phyloP scores from a whole-genome alignment of 495 filamentous ascomycete species.

The Penicillium lagena region DNA sequence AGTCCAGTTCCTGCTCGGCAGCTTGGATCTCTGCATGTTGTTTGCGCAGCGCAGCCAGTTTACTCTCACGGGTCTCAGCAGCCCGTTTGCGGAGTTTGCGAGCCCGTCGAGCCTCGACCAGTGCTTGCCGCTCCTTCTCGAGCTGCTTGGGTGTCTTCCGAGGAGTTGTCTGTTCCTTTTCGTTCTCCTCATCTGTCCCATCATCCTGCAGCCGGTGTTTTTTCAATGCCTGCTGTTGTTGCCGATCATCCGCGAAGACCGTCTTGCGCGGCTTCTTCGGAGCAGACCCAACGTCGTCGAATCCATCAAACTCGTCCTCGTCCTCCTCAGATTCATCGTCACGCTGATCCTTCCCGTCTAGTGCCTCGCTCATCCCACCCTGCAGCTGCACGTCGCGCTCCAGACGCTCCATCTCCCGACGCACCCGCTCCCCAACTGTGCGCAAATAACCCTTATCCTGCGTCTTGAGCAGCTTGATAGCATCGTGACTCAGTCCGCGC shows the following conservation, averaged over 20 bases:
- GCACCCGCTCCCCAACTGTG: conserved; percentile 54
- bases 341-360: conserved; percentile 20
- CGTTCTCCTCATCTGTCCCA: conserved; percentile 21
- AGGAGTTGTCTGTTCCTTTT: conserved; percentile 16
- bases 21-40: conserved; percentile 63
- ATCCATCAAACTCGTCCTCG: conserved; percentile 14
- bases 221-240: conserved; percentile 41
- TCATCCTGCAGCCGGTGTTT: conserved; percentile 12
- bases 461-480: conserved; percentile 86
- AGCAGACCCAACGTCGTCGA: conserved; percentile 24
- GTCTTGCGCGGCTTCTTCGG: conserved; percentile 33
- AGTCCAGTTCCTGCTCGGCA: conserved; percentile 70
- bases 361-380: conserved; percentile 23
- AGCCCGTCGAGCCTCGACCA: conserved; percentile 34
- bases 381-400: conserved; percentile 47
- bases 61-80: conserved; percentile 42
- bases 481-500: conserved; percentile 51
- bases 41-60: conserved; percentile 58
- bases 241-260: conserved; percentile 50
- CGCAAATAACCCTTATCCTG: conserved; percentile 89
- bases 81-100: conserved; percentile 44
- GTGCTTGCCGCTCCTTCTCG: conserved; percentile 33
- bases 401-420: conserved; percentile 52
- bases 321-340: conserved; percentile 14
- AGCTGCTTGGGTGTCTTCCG: conserved; percentile 33